Base-by-base conservation (phyloP, 2,329 filamentous ascomycete genomes). In the Phaeosphaeriaceae sp. region DNA sequence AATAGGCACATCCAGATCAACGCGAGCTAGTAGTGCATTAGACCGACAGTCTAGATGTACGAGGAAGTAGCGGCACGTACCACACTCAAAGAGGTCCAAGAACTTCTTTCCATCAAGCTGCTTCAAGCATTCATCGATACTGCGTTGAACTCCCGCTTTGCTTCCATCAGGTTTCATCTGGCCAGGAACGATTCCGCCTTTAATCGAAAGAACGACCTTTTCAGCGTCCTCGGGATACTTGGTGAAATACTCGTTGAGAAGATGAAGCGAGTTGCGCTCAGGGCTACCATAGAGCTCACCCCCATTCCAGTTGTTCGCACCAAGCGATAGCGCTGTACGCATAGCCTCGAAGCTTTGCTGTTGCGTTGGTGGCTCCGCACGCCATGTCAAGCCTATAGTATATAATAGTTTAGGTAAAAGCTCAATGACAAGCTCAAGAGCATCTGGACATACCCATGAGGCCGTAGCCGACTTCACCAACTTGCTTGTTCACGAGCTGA, bases 121-220 rank as follows among this genome's bases (percentile, higher is more conserved):
- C 20, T 70, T 70, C 49, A 84, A 63, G 55, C 77, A 82, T 58
- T 83, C 77, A 25, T 84, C 79, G 44, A 83, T 81, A 57, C 78
- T 80, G 42, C 79, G 71, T 15, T 72, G 70, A 1, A 82, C 73
- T 53, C 79, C 79, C 44, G 79, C 76, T 31, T 70, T 69, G 42
- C 71, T 75, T 41, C 80, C 80, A 64, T 83, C 78, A 0, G 77
- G 76, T 3, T 50, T 66, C 58, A 80, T 55, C n/a, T 63, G 60
- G 4, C 76, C 76, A 9, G 68, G 69, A 54, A 75, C 66, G 20
- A 75, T 36, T 4, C 80, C 82, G 7, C 83, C 81, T 65, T 85
- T 85, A 73, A 85, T 81, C n/a, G 75, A 80, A 19, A 85, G 62
- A 9, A 83, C 78, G n/a, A 85, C 78, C 61, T 83, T 83, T 27